phyloP scores from a whole-genome alignment of 805 yeast genomes.

The Debaryomyces prosopidis region DNA sequence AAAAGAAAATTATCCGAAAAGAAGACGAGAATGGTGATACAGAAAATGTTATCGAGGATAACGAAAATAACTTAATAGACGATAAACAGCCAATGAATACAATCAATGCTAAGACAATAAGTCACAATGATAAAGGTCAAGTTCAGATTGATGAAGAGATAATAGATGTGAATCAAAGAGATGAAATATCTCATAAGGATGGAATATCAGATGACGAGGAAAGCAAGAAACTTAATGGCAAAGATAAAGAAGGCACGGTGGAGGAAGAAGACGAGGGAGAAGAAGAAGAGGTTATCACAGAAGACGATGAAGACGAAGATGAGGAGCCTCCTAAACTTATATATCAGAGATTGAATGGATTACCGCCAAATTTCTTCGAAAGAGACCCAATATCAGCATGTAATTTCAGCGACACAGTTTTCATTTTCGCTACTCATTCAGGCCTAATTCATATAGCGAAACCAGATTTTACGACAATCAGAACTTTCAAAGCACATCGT shows the following conservation, averaged over 20 bases:
- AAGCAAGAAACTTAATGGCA: too few relatives aligned
- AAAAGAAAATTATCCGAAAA: too few relatives aligned
- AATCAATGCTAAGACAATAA: background rate
- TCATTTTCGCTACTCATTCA: slow-evolving; percentile 86
- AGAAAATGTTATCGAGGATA: slow-evolving; percentile 1
- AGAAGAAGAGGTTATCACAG: slow-evolving; percentile 10
- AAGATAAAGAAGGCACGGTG: background rate
- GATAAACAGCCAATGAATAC: background rate
- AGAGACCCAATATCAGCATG: slow-evolving; percentile 80
- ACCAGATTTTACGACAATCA: slow-evolving; percentile 57
- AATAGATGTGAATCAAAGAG: too few relatives aligned
- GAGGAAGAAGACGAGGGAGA: slow-evolving; percentile 5
- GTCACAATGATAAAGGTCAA: background rate
- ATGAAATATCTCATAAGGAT: too few relatives aligned
- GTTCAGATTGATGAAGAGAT: too few relatives aligned
- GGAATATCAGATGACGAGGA: background rate
- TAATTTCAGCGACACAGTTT: slow-evolving; percentile 55
- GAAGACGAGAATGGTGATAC: background rate
- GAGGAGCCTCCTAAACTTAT: slow-evolving; percentile 72
- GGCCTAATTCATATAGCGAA: slow-evolving; percentile 73
- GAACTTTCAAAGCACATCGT: slow-evolving; percentile 81
- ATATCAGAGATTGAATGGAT: slow-evolving; percentile 65
- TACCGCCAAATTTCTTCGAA: slow-evolving; percentile 70
- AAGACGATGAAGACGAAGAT: slow-evolving; percentile 36
- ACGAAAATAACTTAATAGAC: background rate